Base-by-base conservation (phyloP, 176 grass and related monocot species). In the Typha latifolia region DNA sequence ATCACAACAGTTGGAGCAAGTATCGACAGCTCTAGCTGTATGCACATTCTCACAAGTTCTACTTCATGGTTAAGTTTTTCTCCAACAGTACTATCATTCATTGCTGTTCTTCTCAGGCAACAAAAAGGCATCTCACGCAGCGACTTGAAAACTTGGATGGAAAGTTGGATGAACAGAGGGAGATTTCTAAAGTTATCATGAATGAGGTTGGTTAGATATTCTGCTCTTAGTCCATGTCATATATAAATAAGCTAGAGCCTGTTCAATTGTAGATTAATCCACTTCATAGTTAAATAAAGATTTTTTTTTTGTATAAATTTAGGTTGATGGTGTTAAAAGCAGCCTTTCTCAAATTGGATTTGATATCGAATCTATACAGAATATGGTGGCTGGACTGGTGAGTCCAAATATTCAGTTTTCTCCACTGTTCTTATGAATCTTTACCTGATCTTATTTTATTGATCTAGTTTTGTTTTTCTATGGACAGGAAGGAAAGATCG, bases 1-100 rank as follows among this genome's bases (percentile, higher is more conserved):
- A 66, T 96, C 93, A 27, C 91, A 96, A 84, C 84, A 96, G 81
- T 78, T 97, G 74, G 88, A 96, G 67, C 88, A 89, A 84, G 88
- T 97, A 68, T 89, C 85, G 19, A 71, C 82, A 67, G 85, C 88
- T 20, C 66, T 91, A 70, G 83, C 82, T 50, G 93, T 91, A 91
- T 84, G 85, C 71, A 19, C 53, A 59, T 47, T 71, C 22, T 74
- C 52, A 78, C 32, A 15, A 63, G 47, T 19, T 59, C 21, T 5
- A 43, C 70, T 82, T 79, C 49, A 48, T 66, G 22, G 78, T 82
- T 68, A 37, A 5, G 32, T 3, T 62, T 51, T 15, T 1, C 50
- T 63, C 19, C 12, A 1, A 72, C 67, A 12, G 47, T 68, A 63
- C 59, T 68, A 64, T 15, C 48, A 68, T 63, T 63, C 75, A 4